Evolutionary conservation across 2,329 filamentous ascomycete species (phyloP), one percentile per base, ranked within the genome.

Genomic region (Alternaria infectoria): DNA sequence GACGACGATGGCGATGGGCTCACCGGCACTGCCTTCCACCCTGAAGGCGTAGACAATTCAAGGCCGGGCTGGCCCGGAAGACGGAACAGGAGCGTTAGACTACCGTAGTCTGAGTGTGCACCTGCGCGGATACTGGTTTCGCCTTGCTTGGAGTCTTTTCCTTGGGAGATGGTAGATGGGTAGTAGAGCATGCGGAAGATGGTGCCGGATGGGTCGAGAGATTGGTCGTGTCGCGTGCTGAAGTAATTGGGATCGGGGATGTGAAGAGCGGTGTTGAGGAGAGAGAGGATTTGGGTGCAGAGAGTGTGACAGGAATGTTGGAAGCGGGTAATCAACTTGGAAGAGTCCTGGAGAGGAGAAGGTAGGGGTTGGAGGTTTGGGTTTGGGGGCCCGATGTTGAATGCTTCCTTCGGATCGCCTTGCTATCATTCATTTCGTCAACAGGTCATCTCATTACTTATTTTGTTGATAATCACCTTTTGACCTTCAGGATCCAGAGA

Each of bases 61-160:
- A 99, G 85, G 0, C 96, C 96, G 0, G 93, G 90, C 74, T 97
- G 93, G 2, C 91, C 91, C 1, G 88, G 88, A 2, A 94, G 87
- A 69, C 96, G 93, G 84, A 99, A 98, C 11, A 98, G 87, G 0
- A 90, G 83, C 0, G 89, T 91, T 52, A 91, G 75, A 59, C 83
- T 86, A 30, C 88, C 88, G 81, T 97, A 97, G 82, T 97, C 94
- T 5, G 91, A 95, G 80, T 98, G 95, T 0, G 95, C 93, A 61
- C 95, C 96, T 7, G 95, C 95, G 26, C 95, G 90, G 64, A 97
- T 88, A 74, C 95, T 92, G 10, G 17, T 83, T 80, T 32, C 36
- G 2, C 49, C 55, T 30, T 21, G 46, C 19, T 21, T 44, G 28
- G 17, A 6, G 5, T 9, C 21, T n/a, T 47, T 78, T 66, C 58